phyloP scores from a whole-genome alignment of 129 eudicot genomes.

The Dittrichia graveolens region DNA sequence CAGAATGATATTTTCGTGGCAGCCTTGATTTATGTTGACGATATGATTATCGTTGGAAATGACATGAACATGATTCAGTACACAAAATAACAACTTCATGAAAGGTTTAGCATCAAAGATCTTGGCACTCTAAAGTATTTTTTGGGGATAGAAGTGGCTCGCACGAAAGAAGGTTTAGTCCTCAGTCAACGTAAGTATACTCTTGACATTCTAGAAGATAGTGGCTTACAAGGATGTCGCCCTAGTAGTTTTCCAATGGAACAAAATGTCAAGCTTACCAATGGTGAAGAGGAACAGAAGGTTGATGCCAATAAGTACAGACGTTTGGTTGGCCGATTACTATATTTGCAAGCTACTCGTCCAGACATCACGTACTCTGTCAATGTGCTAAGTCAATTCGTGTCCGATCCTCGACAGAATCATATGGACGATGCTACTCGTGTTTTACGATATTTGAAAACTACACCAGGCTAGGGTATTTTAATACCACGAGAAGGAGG shows the following conservation, averaged over 20 bases:
- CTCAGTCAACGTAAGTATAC: too few relatives aligned
- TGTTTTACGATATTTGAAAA: background rate
- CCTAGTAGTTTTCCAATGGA: too few relatives aligned
- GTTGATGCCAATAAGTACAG: too few relatives aligned
- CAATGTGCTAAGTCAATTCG: too few relatives aligned
- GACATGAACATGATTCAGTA: background rate
- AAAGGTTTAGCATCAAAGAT: background rate
- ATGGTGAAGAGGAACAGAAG: too few relatives aligned
- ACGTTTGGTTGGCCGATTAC: too few relatives aligned
- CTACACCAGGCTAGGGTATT: background rate
- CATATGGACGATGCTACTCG: background rate
- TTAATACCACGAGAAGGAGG: background rate
- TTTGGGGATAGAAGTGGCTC: background rate
- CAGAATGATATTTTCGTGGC: background rate
- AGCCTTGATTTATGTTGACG: background rate
- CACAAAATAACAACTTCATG: background rate
- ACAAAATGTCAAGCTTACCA: too few relatives aligned
- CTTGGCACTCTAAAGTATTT: background rate
- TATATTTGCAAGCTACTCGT: too few relatives aligned
- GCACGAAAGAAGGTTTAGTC: background rate
- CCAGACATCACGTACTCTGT: too few relatives aligned
- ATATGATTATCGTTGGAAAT: background rate
- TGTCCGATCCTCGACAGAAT: background rate
- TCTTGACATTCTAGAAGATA: too few relatives aligned
- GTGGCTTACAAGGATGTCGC: too few relatives aligned